Conservation (phyloP, 2,329 filamentous ascomycete species). For the Aspergillus sp. region DNA sequence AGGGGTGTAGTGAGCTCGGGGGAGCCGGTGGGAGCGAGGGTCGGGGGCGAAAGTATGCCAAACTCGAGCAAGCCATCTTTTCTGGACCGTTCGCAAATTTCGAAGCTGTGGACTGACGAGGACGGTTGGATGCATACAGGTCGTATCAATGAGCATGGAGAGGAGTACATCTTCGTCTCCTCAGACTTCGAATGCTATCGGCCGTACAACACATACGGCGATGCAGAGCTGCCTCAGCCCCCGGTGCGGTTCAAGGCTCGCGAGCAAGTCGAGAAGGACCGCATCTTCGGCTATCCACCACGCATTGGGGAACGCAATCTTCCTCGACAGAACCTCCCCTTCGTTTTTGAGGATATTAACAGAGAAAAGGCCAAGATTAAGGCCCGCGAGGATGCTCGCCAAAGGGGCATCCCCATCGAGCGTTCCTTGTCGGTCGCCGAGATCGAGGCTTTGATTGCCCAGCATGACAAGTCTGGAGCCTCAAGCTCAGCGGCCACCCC, state of each 20-base stretch:
- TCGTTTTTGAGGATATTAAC: slow-evolving; percentile 20
- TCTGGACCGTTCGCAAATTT: slow-evolving; percentile 11
- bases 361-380: slow-evolving; percentile 15
- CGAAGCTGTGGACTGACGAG: slow-evolving; percentile 21
- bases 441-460: slow-evolving; percentile 14
- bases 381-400: slow-evolving; percentile 16
- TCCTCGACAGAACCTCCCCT: slow-evolving; percentile 14
- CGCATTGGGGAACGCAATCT: slow-evolving; percentile 25
- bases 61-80: slow-evolving; percentile 7
- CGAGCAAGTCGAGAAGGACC: slow-evolving; percentile 23
- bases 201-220: slow-evolving; percentile 22
- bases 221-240: slow-evolving; percentile 19
- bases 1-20: slow-evolving; percentile 1
- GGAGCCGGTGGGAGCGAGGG: background rate
- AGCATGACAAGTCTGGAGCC: slow-evolving; percentile 7
- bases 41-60: slow-evolving; percentile 10
- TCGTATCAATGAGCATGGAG: slow-evolving; percentile 21
- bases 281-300: slow-evolving; percentile 28
- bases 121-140: slow-evolving; percentile 28
- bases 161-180: slow-evolving; percentile 22
- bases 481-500: background rate
- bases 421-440: slow-evolving; percentile 13
- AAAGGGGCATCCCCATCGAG: slow-evolving; percentile 14
- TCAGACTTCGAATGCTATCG: slow-evolving; percentile 18
- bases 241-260: slow-evolving; percentile 21